phyloP scores from a whole-genome alignment of 1,284 basidiomycete genomes.

The Bjerkandera adusta region DNA sequence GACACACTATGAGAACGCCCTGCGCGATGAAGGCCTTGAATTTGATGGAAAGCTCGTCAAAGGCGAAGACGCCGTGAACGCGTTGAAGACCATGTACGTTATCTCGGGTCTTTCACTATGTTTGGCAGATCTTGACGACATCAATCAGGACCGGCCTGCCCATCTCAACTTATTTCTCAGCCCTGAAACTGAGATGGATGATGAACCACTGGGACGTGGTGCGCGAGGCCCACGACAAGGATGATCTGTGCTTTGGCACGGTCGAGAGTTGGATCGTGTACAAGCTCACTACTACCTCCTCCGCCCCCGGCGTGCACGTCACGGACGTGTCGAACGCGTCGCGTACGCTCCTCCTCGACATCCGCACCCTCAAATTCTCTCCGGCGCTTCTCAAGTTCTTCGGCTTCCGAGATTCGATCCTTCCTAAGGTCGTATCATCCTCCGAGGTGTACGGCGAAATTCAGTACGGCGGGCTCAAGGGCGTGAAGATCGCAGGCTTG shows the following conservation, averaged over 20 bases:
- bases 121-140: no score
- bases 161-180: slow-evolving; percentile 97
- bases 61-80: slow-evolving; percentile 67
- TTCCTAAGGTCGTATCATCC: slow-evolving; percentile 89
- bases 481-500: slow-evolving; percentile 86
- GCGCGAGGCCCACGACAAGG: slow-evolving; percentile 75
- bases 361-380: slow-evolving; percentile 84
- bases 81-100: slow-evolving; percentile 69
- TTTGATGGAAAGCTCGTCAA: slow-evolving; percentile 67
- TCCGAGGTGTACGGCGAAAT: slow-evolving; percentile 91
- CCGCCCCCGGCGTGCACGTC: slow-evolving; percentile 71
- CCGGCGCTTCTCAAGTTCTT: slow-evolving; percentile 86
- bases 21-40: slow-evolving; percentile 76
- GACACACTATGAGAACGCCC: slow-evolving; percentile 72
- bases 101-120: not conserved
- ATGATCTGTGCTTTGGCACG: slow-evolving; percentile 89
- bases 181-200: slow-evolving; percentile 97
- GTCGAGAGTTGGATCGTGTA: slow-evolving; percentile 97
- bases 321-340: slow-evolving; percentile 98
- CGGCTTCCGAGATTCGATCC: slow-evolving; percentile 70
- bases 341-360: slow-evolving; percentile 90
- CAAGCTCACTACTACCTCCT: slow-evolving; percentile 50
- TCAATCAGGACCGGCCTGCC: slow-evolving; percentile 78
- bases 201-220: slow-evolving; percentile 87
- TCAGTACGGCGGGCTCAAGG: slow-evolving; percentile 65